phyloP scores from a whole-genome alignment of 2,329 filamentous ascomycete species.

The Periconia digitata region DNA sequence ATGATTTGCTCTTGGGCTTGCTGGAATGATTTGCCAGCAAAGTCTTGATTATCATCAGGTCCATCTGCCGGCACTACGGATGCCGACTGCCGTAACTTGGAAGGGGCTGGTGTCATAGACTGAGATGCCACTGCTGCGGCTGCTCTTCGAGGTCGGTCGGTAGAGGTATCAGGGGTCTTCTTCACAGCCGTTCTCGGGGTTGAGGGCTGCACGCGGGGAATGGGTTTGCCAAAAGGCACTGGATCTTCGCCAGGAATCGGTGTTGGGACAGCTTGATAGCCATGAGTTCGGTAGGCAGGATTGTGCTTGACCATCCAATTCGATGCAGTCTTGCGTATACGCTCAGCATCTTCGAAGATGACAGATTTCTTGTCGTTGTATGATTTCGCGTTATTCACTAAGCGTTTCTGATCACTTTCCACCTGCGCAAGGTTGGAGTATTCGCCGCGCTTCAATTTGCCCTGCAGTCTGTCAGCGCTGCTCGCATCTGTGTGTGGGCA shows the following conservation, averaged over 20 bases:
- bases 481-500: not conserved
- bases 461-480: slow-evolving; percentile 36
- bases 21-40: slow-evolving; percentile 75
- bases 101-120: slow-evolving; percentile 34
- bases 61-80: slow-evolving; percentile 24
- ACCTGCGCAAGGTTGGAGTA: slow-evolving; percentile 73
- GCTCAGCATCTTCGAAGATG: slow-evolving; percentile 81
- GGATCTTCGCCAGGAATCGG: slow-evolving; percentile 64
- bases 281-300: slow-evolving; percentile 70
- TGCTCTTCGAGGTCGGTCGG: slow-evolving; percentile 32
- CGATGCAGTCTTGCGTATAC: slow-evolving; percentile 80
- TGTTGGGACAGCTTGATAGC: slow-evolving; percentile 72
- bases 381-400: slow-evolving; percentile 85
- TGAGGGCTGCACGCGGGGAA: slow-evolving; percentile 25
- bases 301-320: slow-evolving; percentile 88
- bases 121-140: slow-evolving; percentile 25
- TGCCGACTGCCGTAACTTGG: slow-evolving; percentile 34
- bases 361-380: slow-evolving; percentile 74
- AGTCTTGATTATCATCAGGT: slow-evolving; percentile 48
- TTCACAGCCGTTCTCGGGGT: slow-evolving; percentile 23
- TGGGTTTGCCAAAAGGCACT: slow-evolving; percentile 32
- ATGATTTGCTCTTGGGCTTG: slow-evolving; percentile 85
- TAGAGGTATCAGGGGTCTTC: slow-evolving; percentile 19
- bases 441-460: slow-evolving; percentile 67
- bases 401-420: slow-evolving; percentile 83